Evolutionary conservation across 1,284 basidiomycete genomes (phyloP).

Genomic region (Ustilago shanxiensis): DNA sequence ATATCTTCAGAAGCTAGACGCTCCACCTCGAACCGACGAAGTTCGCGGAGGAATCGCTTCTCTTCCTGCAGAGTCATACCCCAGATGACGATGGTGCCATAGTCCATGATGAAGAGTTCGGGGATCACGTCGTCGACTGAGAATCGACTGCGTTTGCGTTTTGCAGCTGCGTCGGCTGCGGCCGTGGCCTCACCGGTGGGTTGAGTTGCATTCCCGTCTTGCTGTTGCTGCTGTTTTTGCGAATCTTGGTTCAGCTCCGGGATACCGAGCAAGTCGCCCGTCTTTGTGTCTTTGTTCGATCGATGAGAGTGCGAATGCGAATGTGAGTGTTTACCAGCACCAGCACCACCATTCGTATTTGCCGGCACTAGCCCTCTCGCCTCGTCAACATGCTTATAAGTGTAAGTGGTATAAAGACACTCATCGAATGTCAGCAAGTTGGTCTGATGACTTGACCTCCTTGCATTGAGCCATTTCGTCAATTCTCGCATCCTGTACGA

Average conservation of each 20-base stretch:
- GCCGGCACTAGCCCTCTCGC: conserved; percentile 47
- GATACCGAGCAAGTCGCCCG: conserved; percentile 66
- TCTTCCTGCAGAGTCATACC: conserved; percentile 95
- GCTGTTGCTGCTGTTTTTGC: conserved; percentile 19
- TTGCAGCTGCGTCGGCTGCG: conserved; percentile 18
- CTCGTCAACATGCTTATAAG: conserved; percentile 66
- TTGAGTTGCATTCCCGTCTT: conserved; percentile 18
- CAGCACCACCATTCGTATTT: conserved; percentile 11
- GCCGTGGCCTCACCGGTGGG: neutral
- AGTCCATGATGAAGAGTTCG: conserved; percentile 84
- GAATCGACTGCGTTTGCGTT: conserved; percentile 49
- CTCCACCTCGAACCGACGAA: conserved; percentile 90
- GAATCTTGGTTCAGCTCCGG: conserved; percentile 53
- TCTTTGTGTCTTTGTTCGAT: conserved; percentile 28
- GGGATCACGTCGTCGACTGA: conserved; percentile 57
- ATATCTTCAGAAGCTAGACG: conserved; percentile 74
- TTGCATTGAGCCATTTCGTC: conserved; percentile 86
- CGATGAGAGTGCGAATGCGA: neutral
- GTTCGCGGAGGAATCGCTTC: conserved; percentile 84
- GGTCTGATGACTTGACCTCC: conserved; percentile 83
- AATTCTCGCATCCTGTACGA: conserved; percentile 89
- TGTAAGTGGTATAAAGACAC: conserved; percentile 69
- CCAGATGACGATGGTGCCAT: conserved; percentile 95
- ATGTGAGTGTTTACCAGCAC: conserved; percentile 11
- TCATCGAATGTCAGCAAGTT: conserved; percentile 68